Evolutionary conservation across 495 filamentous ascomycete species (phyloP).

Genomic region (Aspergillus biplanus): DNA sequence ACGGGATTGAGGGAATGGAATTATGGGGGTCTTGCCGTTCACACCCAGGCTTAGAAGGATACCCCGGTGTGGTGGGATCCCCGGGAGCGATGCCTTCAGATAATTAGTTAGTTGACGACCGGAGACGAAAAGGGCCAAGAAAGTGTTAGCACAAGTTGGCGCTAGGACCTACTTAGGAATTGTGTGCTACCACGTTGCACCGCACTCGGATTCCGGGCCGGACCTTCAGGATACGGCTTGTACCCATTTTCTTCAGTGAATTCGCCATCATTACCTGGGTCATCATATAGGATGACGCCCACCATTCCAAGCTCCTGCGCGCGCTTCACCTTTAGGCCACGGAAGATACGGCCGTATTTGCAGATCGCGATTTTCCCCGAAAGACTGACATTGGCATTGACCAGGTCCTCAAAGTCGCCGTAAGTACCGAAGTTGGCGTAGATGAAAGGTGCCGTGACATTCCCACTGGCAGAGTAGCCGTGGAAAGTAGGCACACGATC

Average conservation of each 20-base stretch:
- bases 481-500: conserved; percentile 92
- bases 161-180: conserved; percentile 65
- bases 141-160: neutral
- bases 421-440: conserved; percentile 91
- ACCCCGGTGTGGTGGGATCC: conserved; percentile 88
- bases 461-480: conserved; percentile 89
- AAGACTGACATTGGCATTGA: conserved; percentile 73
- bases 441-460: conserved; percentile 82
- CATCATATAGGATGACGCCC: conserved; percentile 81
- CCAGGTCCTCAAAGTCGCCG: conserved; percentile 81
- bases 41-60: conserved; percentile 87
- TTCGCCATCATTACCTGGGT: conserved; percentile 87
- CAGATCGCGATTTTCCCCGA: conserved; percentile 84
- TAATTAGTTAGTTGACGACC: neutral
- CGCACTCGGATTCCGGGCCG: conserved; percentile 83
- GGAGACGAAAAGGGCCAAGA: conserved; percentile 11
- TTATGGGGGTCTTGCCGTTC: conserved; percentile 72
- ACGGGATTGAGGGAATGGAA: conserved; percentile 83
- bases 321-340: conserved; percentile 90
- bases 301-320: conserved; percentile 93
- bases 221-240: conserved; percentile 80
- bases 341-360: conserved; percentile 85
- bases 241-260: conserved; percentile 82
- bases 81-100: conserved; percentile 59
- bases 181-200: conserved; percentile 92